A percentile compares a stretch with the other conserved stretches of the same genome.
phyloP scores from a whole-genome alignment of 1,284 basidiomycete species.

The Ustilago cynodontis region DNA sequence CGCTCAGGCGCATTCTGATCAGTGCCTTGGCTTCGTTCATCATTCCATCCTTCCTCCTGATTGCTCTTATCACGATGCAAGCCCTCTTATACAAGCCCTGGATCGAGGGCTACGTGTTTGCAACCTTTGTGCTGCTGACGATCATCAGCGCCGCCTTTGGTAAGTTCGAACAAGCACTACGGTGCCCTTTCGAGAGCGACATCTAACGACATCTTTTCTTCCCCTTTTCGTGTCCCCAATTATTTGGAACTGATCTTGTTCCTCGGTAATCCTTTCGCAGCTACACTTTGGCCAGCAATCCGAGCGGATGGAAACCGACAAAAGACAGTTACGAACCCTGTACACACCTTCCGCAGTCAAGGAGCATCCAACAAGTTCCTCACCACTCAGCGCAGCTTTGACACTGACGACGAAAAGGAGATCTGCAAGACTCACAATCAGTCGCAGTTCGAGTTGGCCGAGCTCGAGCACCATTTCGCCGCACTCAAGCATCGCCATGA shows the following conservation, averaged over 20 bases:
- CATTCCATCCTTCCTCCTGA: constrained; percentile 28
- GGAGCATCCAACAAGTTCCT: constrained; percentile 30
- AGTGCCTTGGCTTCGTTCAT: constrained; percentile 34
- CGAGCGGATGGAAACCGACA: constrained; percentile 24
- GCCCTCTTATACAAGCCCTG: constrained; percentile 20
- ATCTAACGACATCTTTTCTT: constrained; percentile 1
- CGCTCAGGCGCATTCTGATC: constrained; percentile 25
- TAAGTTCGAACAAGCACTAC: background rate
- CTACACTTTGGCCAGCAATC: constrained; percentile 39
- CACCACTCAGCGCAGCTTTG: constrained; percentile 29
- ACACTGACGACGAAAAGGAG: constrained; percentile 32
- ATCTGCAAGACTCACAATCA: constrained; percentile 10
- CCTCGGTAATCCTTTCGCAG: background rate
- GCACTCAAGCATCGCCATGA: constrained; percentile 18
- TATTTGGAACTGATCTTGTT: background rate
- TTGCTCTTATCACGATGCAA: constrained; percentile 35
- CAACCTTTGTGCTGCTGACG: constrained; percentile 14
- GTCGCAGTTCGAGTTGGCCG: constrained; percentile 18
- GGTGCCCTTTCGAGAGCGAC: background rate
- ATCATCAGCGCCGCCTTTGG: constrained; percentile 28
- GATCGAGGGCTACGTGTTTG: constrained; percentile 37
- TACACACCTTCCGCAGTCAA: constrained; percentile 28
- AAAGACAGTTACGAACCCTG: background rate
- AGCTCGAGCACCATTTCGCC: constrained; percentile 17
- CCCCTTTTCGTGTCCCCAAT: constrained; percentile 1